Percentiles rank a stretch among this genome's conserved stretches.
Conservation (phyloP, 352 stramenopile species). For the Globisporangium cylindrosporum region DNA sequence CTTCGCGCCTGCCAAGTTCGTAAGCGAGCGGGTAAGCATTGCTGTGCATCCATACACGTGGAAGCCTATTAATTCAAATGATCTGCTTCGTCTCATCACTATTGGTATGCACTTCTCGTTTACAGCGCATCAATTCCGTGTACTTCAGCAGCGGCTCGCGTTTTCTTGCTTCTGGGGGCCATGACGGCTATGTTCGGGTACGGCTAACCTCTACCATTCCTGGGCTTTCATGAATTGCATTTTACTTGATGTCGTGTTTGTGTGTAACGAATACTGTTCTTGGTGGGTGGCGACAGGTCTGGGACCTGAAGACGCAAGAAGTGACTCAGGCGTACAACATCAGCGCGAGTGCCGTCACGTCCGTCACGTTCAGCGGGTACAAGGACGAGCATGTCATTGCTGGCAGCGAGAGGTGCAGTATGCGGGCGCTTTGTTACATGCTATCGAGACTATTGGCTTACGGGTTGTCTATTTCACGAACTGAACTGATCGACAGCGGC, state of each 20-base stretch:
- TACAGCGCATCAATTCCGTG: slow-evolving; percentile 56
- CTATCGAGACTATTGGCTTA: background rate
- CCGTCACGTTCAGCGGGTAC: slow-evolving; percentile 64
- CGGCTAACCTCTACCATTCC: background rate
- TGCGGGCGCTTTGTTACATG: background rate
- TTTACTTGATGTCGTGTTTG: background rate
- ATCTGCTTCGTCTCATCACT: no score
- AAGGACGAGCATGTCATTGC: slow-evolving; percentile 74
- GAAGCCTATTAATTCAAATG: no score
- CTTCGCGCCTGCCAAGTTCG: slow-evolving; percentile 45
- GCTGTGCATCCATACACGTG: background rate
- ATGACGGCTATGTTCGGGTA: slow-evolving; percentile 54
- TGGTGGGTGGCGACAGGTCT: slow-evolving; percentile 28
- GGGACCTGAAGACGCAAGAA: slow-evolving; percentile 76
- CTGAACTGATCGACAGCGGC: slow-evolving; percentile 26
- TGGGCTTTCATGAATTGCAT: background rate
- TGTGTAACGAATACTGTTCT: background rate
- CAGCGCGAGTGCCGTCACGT: slow-evolving; percentile 59
- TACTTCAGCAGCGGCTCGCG: slow-evolving; percentile 71
- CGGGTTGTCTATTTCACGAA: background rate
- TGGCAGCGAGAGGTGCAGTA: slow-evolving; percentile 52
- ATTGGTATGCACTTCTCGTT: background rate
- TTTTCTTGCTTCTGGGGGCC: slow-evolving; percentile 59
- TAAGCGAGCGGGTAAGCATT: slow-evolving; percentile 32
- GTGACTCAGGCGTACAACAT: slow-evolving; percentile 63